Percentiles rank a stretch among this genome's conserved stretches.
Conservation (phyloP, 257 asterid species). For the Forsythia suspensa region DNA sequence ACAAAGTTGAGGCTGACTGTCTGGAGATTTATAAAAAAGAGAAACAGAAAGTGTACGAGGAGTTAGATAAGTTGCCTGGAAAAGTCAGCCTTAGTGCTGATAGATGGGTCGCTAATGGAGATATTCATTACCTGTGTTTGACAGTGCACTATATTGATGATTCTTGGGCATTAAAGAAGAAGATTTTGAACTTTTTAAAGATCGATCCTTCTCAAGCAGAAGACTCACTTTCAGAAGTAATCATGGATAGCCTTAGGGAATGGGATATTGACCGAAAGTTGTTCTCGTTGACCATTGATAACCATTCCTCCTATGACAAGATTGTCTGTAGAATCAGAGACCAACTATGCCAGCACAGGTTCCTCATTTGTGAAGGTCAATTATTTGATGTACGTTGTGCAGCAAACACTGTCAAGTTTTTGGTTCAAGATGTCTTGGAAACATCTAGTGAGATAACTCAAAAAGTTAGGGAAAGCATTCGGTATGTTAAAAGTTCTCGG, state of each 20-base stretch:
- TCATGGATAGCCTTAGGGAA: slow-evolving; percentile 62
- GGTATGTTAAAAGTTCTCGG: slow-evolving; percentile 64
- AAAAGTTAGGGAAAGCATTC: slow-evolving; percentile 71
- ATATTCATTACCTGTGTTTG: slow-evolving; percentile 65
- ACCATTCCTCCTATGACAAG: slow-evolving; percentile 52
- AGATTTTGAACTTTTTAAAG: slow-evolving; percentile 56
- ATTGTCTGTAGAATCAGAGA: slow-evolving; percentile 66
- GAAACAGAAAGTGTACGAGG: slow-evolving; percentile 75
- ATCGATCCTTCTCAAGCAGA: slow-evolving; percentile 74
- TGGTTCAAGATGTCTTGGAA: slow-evolving; percentile 76
- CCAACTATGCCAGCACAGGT: slow-evolving; percentile 71
- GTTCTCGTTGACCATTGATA: slow-evolving; percentile 80
- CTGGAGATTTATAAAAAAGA: slow-evolving; percentile 67
- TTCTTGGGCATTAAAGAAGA: slow-evolving; percentile 78
- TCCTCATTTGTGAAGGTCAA: slow-evolving; percentile 87
- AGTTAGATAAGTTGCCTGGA: slow-evolving; percentile 77
- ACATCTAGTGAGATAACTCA: slow-evolving; percentile 59
- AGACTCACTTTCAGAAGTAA: slow-evolving; percentile 61
- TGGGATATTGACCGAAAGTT: slow-evolving; percentile 87
- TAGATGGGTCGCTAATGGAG: slow-evolving; percentile 62
- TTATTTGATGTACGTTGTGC: slow-evolving; percentile 85
- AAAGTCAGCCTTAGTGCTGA: slow-evolving; percentile 83
- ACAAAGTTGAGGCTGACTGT: slow-evolving; percentile 73
- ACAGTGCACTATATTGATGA: slow-evolving; percentile 79
- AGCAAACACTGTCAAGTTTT: slow-evolving; percentile 72